Conservation (phyloP, 2,329 filamentous ascomycete genomes). For the Aspergillus chevalieri region DNA sequence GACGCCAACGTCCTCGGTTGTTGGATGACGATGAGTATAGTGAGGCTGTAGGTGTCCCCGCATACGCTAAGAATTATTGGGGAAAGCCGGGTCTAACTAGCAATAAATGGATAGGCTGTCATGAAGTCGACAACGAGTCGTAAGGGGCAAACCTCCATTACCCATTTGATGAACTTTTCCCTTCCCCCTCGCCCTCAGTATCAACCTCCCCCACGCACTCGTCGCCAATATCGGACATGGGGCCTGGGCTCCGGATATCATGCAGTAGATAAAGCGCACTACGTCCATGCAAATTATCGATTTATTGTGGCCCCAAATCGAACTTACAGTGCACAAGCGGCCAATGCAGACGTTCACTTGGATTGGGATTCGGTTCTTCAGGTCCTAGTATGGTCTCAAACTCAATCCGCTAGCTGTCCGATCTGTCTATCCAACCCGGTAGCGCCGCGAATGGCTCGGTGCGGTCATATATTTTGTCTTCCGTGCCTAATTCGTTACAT, state of each 20-base stretch:
- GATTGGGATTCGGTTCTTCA: constrained; percentile 90
- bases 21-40: constrained; percentile 83
- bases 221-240: constrained; percentile 70
- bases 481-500: constrained; percentile 93
- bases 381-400: constrained; percentile 82
- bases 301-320: constrained; percentile 84
- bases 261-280: constrained; percentile 82
- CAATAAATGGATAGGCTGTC: constrained; percentile 43
- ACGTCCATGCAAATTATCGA: constrained; percentile 93
- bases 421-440: constrained; percentile 92
- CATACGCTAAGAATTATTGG: background rate
- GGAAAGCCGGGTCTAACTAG: constrained; percentile 12
- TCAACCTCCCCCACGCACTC: constrained; percentile 52
- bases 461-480: constrained; percentile 93
- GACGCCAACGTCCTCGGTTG: constrained; percentile 66
- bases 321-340: constrained; percentile 72
- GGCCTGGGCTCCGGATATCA: constrained; percentile 58
- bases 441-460: constrained; percentile 92
- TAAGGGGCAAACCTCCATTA: constrained; percentile 93
- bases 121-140: constrained; percentile 63
- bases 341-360: constrained; percentile 80
- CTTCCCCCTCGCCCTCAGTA: constrained; percentile 65
- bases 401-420: constrained; percentile 81
- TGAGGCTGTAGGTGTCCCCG: constrained; percentile 57
- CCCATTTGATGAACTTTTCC: constrained; percentile 89